Conservation (phyloP, 495 filamentous ascomycete species). For the Annulohypoxylon bovei region DNA sequence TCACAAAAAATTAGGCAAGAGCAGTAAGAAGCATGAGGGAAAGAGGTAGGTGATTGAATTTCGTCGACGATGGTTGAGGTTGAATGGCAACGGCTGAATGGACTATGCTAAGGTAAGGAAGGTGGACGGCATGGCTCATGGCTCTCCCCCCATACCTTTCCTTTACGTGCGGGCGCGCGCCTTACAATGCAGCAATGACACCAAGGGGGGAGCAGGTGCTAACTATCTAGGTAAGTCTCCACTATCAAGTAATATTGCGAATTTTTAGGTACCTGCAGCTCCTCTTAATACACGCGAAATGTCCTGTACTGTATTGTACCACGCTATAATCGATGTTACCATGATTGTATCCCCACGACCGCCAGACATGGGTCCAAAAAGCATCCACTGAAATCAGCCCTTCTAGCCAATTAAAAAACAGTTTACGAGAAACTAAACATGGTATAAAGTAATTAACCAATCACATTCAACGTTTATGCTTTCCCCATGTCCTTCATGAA, state of each 20-base stretch:
- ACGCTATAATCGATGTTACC: not conserved
- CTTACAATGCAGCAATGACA: slow-evolving; percentile 12
- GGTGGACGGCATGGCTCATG: slow-evolving; percentile 2
- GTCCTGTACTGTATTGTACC: not conserved
- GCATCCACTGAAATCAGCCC: no score
- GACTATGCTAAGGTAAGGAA: slow-evolving; percentile 25
- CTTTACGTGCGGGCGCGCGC: slow-evolving; percentile 31
- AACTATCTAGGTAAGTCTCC: not conserved
- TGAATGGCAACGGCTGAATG: slow-evolving; percentile 32
- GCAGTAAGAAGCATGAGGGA: slow-evolving; percentile 7
- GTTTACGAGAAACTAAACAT: no score
- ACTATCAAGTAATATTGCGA: slow-evolving; percentile 2
- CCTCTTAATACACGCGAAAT: not conserved
- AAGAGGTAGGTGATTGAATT: slow-evolving; percentile 21
- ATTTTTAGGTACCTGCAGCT: not conserved
- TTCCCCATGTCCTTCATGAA: no score
- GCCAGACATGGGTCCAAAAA: no score
- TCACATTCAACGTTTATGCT: no score
- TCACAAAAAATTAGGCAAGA: not conserved
- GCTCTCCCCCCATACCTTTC: slow-evolving; percentile 14
- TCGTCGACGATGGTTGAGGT: slow-evolving; percentile 34
- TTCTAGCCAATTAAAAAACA: no score
- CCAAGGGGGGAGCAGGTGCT: slow-evolving; percentile 14
- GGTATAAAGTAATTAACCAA: no score
- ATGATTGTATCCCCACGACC: no score